phyloP scores from a whole-genome alignment of 768 basidiomycete genomes.

The Auricularia heimuer region DNA sequence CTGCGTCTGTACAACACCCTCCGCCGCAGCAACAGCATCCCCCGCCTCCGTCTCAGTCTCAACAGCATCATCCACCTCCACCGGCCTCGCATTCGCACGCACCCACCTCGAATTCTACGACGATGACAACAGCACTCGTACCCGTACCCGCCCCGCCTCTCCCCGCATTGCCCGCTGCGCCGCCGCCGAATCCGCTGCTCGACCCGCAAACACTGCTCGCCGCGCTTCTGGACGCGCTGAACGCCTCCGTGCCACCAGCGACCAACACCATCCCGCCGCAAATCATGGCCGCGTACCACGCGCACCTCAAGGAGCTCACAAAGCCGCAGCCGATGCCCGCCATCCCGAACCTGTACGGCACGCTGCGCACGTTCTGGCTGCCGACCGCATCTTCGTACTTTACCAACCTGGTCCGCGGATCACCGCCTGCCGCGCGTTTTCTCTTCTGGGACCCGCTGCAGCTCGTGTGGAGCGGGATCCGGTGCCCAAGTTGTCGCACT shows the following conservation, averaged over 20 bases:
- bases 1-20: not conserved
- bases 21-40: not conserved
- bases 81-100: not conserved
- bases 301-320: conserved; percentile 43
- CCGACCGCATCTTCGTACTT: conserved; percentile 23
- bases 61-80: not conserved
- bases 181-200: not conserved
- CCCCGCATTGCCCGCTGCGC: not conserved
- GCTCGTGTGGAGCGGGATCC: conserved; percentile 72
- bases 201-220: not conserved
- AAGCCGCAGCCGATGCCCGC: conserved; percentile 35
- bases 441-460: conserved; percentile 84
- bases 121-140: not conserved
- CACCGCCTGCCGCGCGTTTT: conserved; percentile 41
- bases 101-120: not conserved
- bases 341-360: conserved; percentile 64
- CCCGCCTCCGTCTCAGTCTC: not conserved
- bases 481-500: conserved; percentile 52
- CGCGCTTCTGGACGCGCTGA: not conserved
- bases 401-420: not conserved
- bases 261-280: conserved; percentile 35
- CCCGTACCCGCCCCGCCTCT: not conserved
- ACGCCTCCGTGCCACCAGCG: conserved; percentile 23
- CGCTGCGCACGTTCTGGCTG: conserved; percentile 77
- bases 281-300: conserved; percentile 71